phyloP scores from a whole-genome alignment of 2,329 filamentous ascomycete genomes.

The Alternaria gansuensis region DNA sequence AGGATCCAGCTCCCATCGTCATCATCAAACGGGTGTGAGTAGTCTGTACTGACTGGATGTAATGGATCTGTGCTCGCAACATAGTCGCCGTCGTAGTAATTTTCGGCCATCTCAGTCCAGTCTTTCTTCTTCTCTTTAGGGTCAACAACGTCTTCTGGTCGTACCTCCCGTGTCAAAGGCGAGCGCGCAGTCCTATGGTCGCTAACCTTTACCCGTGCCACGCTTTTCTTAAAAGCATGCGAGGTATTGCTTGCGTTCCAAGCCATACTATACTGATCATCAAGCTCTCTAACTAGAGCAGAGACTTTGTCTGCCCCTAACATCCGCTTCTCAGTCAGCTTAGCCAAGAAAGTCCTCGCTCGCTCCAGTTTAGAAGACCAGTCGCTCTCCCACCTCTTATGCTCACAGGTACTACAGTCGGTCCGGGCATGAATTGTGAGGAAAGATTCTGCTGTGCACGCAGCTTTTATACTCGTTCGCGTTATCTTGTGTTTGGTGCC shows the following conservation, averaged over 20 bases:
- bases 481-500: conserved; percentile 44
- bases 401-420: conserved; percentile 38
- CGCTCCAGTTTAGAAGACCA: conserved; percentile 29
- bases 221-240: conserved; percentile 7
- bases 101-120: conserved; percentile 14
- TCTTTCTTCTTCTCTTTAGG: neutral
- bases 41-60: conserved; percentile 32
- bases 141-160: conserved; percentile 29
- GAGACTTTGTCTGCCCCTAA: conserved; percentile 18
- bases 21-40: conserved; percentile 24
- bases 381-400: conserved; percentile 23
- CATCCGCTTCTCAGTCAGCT: conserved; percentile 11
- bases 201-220: conserved; percentile 17
- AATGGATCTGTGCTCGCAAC: conserved; percentile 36
- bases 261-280: conserved; percentile 14
- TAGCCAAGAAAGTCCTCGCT: conserved; percentile 25
- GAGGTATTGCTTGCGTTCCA: conserved; percentile 30
- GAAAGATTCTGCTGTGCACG: conserved; percentile 40
- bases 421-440: conserved; percentile 29
- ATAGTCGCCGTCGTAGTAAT: conserved; percentile 33
- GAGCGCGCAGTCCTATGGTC: conserved; percentile 16
- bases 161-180: conserved; percentile 28
- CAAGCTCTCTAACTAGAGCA: conserved; percentile 24
- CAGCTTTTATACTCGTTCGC: conserved; percentile 23
- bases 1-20: conserved; percentile 25